Evolutionary conservation across 176 grass and related monocot genomes (phyloP).

Genomic region (Guadua angustifolia): DNA sequence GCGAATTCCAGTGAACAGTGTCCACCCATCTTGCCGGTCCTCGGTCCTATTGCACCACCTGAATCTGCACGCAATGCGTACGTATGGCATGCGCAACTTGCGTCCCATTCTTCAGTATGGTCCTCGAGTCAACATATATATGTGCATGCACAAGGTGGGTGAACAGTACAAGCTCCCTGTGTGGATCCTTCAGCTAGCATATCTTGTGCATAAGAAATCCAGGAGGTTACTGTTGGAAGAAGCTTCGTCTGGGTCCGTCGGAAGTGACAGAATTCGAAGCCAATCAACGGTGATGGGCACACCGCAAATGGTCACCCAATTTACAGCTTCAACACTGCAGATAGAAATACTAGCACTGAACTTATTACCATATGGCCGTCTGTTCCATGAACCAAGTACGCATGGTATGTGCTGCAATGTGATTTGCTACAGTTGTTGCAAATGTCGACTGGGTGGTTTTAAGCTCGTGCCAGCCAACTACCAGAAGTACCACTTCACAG

Average conservation of each 20-base stretch:
- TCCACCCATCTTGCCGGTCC: slow-evolving; percentile 18
- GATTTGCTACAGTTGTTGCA: neutral
- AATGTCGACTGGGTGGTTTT: neutral
- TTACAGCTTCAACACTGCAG: neutral
- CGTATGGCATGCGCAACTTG: slow-evolving; percentile 17
- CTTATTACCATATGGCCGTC: neutral
- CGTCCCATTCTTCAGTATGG: neutral
- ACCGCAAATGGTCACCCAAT: slow-evolving; percentile 23
- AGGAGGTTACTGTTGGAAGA: slow-evolving; percentile 21
- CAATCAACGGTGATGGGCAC: slow-evolving; percentile 27
- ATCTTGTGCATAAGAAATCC: neutral
- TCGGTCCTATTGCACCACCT: neutral
- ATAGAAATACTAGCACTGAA: neutral
- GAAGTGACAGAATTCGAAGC: neutral
- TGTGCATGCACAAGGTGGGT: neutral
- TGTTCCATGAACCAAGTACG: neutral
- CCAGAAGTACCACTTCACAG: neutral
- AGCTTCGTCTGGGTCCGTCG: slow-evolving; percentile 28
- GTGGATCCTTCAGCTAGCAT: neutral
- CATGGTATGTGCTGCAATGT: neutral
- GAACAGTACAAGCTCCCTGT: slow-evolving; percentile 7
- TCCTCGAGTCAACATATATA: slow-evolving; percentile 9
- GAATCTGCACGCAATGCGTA: slow-evolving; percentile 24
- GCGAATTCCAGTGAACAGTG: slow-evolving; percentile 20
- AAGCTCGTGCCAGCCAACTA: neutral